A percentile compares a stretch with the other conserved stretches of the same genome.
Conservation (phyloP, 768 basidiomycete genomes). For the Mycena olivaceomarginata region DNA sequence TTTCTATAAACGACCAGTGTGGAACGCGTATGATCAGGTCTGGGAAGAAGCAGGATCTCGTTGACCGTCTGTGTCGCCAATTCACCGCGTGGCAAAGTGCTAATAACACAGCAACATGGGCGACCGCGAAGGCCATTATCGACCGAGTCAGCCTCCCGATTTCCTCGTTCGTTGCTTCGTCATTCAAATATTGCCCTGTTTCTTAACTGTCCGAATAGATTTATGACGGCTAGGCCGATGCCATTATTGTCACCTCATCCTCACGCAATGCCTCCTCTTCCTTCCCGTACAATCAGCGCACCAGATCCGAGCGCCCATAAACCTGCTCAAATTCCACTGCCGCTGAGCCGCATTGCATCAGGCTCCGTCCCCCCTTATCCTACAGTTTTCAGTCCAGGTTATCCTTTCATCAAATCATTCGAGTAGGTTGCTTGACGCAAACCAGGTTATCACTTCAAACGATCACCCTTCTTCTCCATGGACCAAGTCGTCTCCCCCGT, state of each 20-base stretch:
- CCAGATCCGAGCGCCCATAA: background rate
- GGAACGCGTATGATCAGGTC: slow-evolving; percentile 16
- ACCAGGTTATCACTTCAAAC: slow-evolving; percentile 58
- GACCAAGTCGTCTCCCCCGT: slow-evolving; percentile 69
- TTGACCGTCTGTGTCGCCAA: slow-evolving; percentile 30
- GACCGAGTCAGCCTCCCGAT: slow-evolving; percentile 7
- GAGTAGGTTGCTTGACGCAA: background rate
- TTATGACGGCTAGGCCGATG: slow-evolving; percentile 16
- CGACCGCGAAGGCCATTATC: slow-evolving; percentile 6
- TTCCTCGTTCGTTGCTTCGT: slow-evolving; percentile 9
- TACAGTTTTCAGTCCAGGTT: slow-evolving; percentile 13
- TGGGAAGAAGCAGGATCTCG: slow-evolving; percentile 33
- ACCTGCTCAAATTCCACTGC: slow-evolving; percentile 20
- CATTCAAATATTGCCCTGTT: background rate
- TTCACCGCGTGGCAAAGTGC: slow-evolving; percentile 25
- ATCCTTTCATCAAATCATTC: background rate
- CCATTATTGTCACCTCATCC: background rate
- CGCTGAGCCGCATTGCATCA: slow-evolving; percentile 29
- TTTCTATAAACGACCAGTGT: slow-evolving; percentile 21
- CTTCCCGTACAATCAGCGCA: background rate
- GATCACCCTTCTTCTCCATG: slow-evolving; percentile 71
- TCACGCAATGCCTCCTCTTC: too few species aligned
- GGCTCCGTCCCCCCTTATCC: background rate
- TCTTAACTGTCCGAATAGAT: background rate
- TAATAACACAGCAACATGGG: slow-evolving; percentile 22